Evolutionary conservation across 1,284 basidiomycete species (phyloP).

Genomic region (Ustilago sp.): DNA sequence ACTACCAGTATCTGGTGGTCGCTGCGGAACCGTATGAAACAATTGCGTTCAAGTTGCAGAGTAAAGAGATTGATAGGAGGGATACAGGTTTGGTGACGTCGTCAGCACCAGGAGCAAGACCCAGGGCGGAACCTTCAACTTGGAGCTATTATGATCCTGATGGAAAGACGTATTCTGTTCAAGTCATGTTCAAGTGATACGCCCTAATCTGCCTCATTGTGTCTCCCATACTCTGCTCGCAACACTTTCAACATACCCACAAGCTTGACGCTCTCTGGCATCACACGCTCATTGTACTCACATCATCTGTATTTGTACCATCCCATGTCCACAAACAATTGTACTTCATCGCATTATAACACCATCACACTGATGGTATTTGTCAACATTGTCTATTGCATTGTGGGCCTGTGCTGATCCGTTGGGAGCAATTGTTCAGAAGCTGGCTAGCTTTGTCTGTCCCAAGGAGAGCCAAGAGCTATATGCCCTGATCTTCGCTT

Average conservation of each 20-base stretch:
- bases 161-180: constrained; percentile 61
- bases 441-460: constrained; percentile 44
- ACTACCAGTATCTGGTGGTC: constrained; percentile 96
- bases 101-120: constrained; percentile 39
- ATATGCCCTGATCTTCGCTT: constrained; percentile 53
- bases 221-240: neutral
- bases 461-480: constrained; percentile 51
- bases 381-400: neutral
- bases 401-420: neutral
- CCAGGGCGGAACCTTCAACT: constrained; percentile 58
- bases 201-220: neutral
- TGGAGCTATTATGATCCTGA: constrained; percentile 66
- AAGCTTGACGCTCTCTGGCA: neutral
- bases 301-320: constrained; percentile 34
- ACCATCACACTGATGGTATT: neutral
- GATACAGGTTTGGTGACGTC: constrained; percentile 49
- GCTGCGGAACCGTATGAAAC: constrained; percentile 99
- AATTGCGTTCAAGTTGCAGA: constrained; percentile 96
- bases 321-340: neutral
- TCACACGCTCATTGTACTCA: neutral
- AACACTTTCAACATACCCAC: constrained; percentile 13
- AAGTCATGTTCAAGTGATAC: constrained; percentile 59
- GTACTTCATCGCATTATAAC: constrained; percentile 1
- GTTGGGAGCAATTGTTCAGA: constrained; percentile 5
- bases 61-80: constrained; percentile 87